phyloP scores from a whole-genome alignment of 352 stramenopile species.

The Globisporangium recalcitrans region DNA sequence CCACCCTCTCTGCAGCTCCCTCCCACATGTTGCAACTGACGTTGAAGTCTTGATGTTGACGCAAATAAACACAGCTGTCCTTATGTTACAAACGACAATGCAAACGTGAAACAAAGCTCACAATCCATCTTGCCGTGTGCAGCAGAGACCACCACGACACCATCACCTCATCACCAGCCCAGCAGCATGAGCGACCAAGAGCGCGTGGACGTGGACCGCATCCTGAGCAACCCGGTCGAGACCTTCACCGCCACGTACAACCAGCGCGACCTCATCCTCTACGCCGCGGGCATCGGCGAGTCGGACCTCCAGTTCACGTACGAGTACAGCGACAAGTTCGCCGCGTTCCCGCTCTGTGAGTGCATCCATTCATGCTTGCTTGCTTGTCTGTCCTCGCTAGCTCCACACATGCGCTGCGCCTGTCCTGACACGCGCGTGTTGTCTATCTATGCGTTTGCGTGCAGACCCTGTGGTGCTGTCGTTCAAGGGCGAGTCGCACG shows the following conservation, averaged over 20 bases:
- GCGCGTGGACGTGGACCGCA: conserved; percentile 49
- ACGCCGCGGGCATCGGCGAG: conserved; percentile 86
- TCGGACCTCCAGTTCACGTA: conserved; percentile 85
- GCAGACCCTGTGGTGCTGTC: conserved; percentile 74
- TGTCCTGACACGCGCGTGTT: background rate
- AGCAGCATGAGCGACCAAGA: conserved; percentile 29
- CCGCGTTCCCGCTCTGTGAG: conserved; percentile 80
- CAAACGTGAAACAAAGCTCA: background rate
- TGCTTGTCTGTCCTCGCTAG: background rate
- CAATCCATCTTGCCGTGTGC: background rate
- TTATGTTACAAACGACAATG: background rate
- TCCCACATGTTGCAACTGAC: background rate
- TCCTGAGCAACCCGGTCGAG: conserved; percentile 45
- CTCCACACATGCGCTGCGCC: background rate
- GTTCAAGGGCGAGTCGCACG: conserved; percentile 86
- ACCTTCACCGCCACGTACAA: conserved; percentile 76
- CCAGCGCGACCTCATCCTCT: conserved; percentile 86
- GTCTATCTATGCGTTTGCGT: background rate
- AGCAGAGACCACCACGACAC: background rate
- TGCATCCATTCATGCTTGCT: background rate
- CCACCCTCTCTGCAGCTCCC: background rate
- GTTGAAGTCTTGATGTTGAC: background rate
- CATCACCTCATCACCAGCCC: background rate
- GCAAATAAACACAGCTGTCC: background rate
- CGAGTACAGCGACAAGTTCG: conserved; percentile 82